Evolutionary conservation across 306 rosid genomes (phyloP).

Genomic region (Dalbergia oliveri): DNA sequence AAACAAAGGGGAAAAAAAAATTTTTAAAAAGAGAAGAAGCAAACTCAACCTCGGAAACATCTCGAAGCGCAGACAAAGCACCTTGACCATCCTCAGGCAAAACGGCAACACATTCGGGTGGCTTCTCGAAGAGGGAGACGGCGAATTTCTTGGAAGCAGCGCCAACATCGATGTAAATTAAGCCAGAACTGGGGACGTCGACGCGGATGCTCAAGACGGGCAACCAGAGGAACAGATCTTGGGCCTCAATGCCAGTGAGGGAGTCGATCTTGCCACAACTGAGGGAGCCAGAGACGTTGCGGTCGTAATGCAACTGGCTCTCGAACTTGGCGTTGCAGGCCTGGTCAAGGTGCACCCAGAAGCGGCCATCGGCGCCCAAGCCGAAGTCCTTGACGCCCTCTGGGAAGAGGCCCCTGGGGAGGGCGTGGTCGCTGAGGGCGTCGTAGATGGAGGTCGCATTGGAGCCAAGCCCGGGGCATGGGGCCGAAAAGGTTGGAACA

Average conservation of each 20-base stretch:
- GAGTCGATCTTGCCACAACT: conserved; percentile 69
- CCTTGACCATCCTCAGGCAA: conserved; percentile 13
- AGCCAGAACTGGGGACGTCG: conserved; percentile 84
- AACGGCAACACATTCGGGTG: conserved; percentile 72
- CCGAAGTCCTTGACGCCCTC: conserved; percentile 70
- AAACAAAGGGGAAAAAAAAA: background rate
- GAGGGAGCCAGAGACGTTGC: conserved; percentile 73
- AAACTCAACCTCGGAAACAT: conserved; percentile 55
- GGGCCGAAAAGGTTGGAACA: background rate
- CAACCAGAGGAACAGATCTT: conserved; percentile 91
- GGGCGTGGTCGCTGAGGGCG: conserved; percentile 64
- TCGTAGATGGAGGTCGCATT: conserved; percentile 64
- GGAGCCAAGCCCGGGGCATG: background rate
- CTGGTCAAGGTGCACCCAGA: conserved; percentile 73
- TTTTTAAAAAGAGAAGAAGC: background rate
- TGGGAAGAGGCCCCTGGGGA: conserved; percentile 86
- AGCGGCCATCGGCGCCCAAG: conserved; percentile 56
- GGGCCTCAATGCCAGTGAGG: conserved; percentile 75
- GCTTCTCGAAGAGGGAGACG: conserved; percentile 80
- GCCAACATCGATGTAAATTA: conserved; percentile 87
- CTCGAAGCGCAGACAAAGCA: background rate
- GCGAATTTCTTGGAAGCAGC: conserved; percentile 77
- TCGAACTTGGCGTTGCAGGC: conserved; percentile 93
- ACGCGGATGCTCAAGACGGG: conserved; percentile 77
- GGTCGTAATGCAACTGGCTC: conserved; percentile 81